Percentiles rank a stretch among this genome's conserved stretches.
Conservation (phyloP, 2,329 filamentous ascomycete genomes). For the Colletotrichum endophyticum region DNA sequence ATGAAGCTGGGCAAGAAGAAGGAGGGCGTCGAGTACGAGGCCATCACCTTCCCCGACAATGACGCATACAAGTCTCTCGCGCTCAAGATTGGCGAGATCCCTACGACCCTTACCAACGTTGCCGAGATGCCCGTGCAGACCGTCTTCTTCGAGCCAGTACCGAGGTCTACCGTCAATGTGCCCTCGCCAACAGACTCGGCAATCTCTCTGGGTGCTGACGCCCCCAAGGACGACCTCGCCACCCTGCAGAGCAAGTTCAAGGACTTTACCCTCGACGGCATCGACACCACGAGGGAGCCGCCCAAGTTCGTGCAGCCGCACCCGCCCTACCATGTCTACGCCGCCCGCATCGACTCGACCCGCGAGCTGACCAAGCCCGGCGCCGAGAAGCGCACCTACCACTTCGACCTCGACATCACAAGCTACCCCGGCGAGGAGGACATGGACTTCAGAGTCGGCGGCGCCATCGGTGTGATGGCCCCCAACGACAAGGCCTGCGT, state of each 20-base stretch:
- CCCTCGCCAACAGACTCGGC: conserved; percentile 55
- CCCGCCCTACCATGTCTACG: conserved; percentile 89
- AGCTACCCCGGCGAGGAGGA: conserved; percentile 87
- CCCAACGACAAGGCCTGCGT: conserved; percentile 81
- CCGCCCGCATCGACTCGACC: conserved; percentile 83
- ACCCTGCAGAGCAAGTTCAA: conserved; percentile 23
- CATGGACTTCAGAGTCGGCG: conserved; percentile 94
- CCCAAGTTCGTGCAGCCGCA: conserved; percentile 93
- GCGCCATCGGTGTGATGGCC: conserved; percentile 91
- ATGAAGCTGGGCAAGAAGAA: conserved; percentile 51
- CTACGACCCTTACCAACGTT: conserved; percentile 73
- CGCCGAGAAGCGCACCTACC: conserved; percentile 95
- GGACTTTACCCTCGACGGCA: conserved; percentile 41
- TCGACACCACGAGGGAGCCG: conserved; percentile 72
- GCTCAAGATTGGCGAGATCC: conserved; percentile 77
- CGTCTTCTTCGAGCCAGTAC: conserved; percentile 70
- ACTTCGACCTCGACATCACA: conserved; percentile 96
- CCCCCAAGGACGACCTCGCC: conserved; percentile 36
- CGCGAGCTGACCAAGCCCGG: conserved; percentile 87
- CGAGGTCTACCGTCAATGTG: conserved; percentile 33
- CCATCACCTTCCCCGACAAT: conserved; percentile 73
- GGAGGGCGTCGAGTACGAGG: conserved; percentile 56
- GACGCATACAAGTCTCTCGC: conserved; percentile 81
- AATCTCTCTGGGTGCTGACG: conserved; percentile 45
- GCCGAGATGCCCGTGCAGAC: conserved; percentile 77